These are phyloP conservation scores for Tulasnella calospora DNA, from an alignment of 768 basidiomycete species.

Conservation along the genomic window DNA sequence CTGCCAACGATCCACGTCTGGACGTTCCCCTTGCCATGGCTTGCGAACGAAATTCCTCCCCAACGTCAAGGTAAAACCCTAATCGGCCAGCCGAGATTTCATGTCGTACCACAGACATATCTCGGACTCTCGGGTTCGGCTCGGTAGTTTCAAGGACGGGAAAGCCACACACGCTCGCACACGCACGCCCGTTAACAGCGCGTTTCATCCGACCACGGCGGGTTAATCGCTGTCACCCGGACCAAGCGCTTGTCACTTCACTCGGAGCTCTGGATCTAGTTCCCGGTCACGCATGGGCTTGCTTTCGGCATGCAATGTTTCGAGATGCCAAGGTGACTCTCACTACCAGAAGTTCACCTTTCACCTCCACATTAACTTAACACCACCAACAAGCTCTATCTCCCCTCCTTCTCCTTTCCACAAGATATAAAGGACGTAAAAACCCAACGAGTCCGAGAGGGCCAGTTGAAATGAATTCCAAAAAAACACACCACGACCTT, in stretches of 20 bases:
- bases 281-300: too few species aligned
- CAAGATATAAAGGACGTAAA: neutral
- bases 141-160: neutral
- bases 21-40: neutral
- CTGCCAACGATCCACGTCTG: neutral
- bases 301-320: too few species aligned
- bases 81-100: neutral
- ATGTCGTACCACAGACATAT: neutral
- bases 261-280: too few species aligned
- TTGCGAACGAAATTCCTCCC: neutral
- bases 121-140: neutral
- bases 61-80: neutral
- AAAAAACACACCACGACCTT: too few species aligned
- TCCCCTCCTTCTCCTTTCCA: neutral
- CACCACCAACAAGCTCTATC: neutral
- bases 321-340: neutral
- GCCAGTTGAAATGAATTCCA: neutral
- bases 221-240: neutral
- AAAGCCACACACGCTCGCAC: neutral
- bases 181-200: neutral
- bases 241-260: neutral
- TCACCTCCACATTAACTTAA: neutral
- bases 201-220: neutral
- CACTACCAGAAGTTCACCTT: neutral
- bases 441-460: neutral